Evolutionary conservation across 495 filamentous ascomycete species (phyloP).

Genomic region (Neurospora tetraspora): DNA sequence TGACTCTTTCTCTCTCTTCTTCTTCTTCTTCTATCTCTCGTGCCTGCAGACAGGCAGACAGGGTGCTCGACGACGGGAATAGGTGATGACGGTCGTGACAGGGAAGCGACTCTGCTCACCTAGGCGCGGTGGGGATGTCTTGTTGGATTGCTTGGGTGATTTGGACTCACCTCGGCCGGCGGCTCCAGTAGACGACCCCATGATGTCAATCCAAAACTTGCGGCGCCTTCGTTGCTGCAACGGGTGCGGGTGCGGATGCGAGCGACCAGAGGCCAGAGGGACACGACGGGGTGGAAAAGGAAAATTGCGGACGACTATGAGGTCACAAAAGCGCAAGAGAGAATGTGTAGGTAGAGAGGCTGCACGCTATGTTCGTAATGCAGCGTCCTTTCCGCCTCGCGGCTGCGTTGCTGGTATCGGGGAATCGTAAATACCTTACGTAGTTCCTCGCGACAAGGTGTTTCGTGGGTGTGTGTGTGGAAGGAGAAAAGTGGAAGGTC

Average conservation of each 20-base stretch:
- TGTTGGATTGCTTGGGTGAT: constrained; percentile 27
- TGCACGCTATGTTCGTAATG: constrained; percentile 13
- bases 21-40: not conserved
- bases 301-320: constrained; percentile 18
- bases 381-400: constrained; percentile 12
- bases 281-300: constrained; percentile 3
- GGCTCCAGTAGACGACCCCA: constrained; percentile 27
- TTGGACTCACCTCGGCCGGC: constrained; percentile 25
- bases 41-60: not conserved
- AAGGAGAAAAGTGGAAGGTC: constrained; percentile 16
- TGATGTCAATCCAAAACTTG: constrained; percentile 31
- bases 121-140: constrained; percentile 20
- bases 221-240: constrained; percentile 19
- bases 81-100: constrained; percentile 2
- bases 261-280: not conserved
- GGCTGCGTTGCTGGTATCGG: constrained; percentile 8
- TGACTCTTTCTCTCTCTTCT: not conserved
- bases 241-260: not conserved
- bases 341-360: constrained; percentile 14
- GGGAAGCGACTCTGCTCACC: constrained; percentile 18
- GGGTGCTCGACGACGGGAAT: not conserved
- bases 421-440: constrained; percentile 16
- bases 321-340: constrained; percentile 20
- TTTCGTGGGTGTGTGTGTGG: constrained; percentile 10
- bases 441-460: constrained; percentile 13